Evolutionary conservation across 805 yeast species (phyloP).

Genomic region (Barnettozyma salicaria): DNA sequence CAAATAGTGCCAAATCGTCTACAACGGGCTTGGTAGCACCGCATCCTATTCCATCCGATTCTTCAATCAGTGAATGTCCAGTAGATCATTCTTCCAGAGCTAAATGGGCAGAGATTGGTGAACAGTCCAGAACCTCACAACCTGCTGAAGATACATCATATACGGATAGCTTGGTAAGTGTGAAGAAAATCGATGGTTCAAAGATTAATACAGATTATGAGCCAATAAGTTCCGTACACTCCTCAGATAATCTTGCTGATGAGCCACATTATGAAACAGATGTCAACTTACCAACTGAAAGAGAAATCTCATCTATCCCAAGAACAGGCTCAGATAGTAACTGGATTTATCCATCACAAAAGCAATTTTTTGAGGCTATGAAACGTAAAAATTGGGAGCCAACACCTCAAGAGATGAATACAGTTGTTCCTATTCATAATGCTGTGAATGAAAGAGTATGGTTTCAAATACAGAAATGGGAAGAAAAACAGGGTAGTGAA

Average conservation of each 20-base stretch:
- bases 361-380: slow-evolving; percentile 94
- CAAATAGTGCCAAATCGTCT: neutral
- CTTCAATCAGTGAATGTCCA: slow-evolving; percentile 47
- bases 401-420: slow-evolving; percentile 71
- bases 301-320: slow-evolving; percentile 80
- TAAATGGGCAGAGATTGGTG: slow-evolving; percentile 44
- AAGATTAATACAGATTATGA: slow-evolving; percentile 15
- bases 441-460: slow-evolving; percentile 92
- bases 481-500: slow-evolving; percentile 48
- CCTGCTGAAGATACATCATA: slow-evolving; percentile 52
- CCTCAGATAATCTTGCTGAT: slow-evolving; percentile 38
- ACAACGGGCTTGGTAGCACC: slow-evolving; percentile 10
- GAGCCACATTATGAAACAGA: slow-evolving; percentile 30
- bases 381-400: slow-evolving; percentile 86
- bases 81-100: slow-evolving; percentile 60
- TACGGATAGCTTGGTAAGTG: slow-evolving; percentile 52
- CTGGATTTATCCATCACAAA: slow-evolving; percentile 95
- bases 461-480: slow-evolving; percentile 83
- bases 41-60: slow-evolving; percentile 16
- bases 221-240: slow-evolving; percentile 34
- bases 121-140: slow-evolving; percentile 12
- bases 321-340: slow-evolving; percentile 59
- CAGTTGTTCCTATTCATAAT: slow-evolving; percentile 91
- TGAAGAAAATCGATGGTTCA: slow-evolving; percentile 34
- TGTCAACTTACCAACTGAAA: slow-evolving; percentile 54